Evolutionary conservation across 1,284 basidiomycete genomes (phyloP).

Genomic region (Sanguinoderma infundibulare): DNA sequence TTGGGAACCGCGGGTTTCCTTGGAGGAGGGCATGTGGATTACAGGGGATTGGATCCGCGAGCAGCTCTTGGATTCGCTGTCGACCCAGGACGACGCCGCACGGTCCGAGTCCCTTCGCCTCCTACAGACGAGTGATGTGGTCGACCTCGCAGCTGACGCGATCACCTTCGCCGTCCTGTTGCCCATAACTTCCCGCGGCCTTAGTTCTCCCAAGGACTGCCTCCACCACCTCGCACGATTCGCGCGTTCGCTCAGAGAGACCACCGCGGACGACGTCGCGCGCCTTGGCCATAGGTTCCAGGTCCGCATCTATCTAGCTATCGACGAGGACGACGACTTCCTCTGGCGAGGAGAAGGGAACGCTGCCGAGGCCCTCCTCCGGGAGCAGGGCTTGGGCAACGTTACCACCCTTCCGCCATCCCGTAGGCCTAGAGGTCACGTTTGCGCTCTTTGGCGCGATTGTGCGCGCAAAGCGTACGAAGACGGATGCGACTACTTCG

Average conservation of each 20-base stretch:
- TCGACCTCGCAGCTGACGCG: constrained; percentile 41
- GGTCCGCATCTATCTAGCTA: constrained; percentile 53
- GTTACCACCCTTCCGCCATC: constrained; percentile 41
- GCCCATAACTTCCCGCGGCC: constrained; percentile 58
- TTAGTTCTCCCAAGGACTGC: constrained; percentile 39
- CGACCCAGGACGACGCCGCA: constrained; percentile 4
- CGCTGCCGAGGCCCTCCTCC: constrained; percentile 43
- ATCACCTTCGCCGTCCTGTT: constrained; percentile 56
- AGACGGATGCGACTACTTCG: constrained; percentile 54
- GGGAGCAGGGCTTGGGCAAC: constrained; percentile 40
- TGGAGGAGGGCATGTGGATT: constrained; percentile 49
- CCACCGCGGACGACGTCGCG: constrained; percentile 49
- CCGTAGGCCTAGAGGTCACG: constrained; percentile 46
- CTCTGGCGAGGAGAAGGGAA: constrained; percentile 38
- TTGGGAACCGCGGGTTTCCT: constrained; percentile 47
- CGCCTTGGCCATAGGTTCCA: constrained; percentile 39
- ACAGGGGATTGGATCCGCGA: constrained; percentile 52
- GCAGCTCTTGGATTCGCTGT: constrained; percentile 39
- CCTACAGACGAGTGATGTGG: constrained; percentile 14
- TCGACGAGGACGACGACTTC: constrained; percentile 54
- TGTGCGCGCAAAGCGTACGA: constrained; percentile 51
- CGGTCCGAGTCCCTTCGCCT: constrained; percentile 3
- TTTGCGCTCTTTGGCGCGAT: constrained; percentile 59
- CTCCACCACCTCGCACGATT: constrained; percentile 47
- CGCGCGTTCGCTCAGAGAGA: constrained; percentile 46